These are phyloP conservation scores for Nevesoporus exiguus DNA, from an alignment of 768 basidiomycete genomes.

Conservation along the genomic window DNA sequence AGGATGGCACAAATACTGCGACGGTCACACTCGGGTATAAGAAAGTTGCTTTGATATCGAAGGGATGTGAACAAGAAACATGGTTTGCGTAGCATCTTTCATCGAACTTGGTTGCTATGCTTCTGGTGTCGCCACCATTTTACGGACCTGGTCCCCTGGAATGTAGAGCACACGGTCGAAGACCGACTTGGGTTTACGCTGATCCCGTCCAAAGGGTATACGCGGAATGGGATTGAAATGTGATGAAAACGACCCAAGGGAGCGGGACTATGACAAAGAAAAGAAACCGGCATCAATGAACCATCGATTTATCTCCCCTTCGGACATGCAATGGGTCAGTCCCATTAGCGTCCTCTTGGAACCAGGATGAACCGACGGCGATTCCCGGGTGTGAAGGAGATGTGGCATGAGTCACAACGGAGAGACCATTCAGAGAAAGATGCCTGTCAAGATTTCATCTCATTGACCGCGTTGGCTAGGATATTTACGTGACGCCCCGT, in stretches of 20 bases:
- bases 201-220: conserved; percentile 1
- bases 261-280: background rate
- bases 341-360: background rate
- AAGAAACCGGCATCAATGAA: background rate
- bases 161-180: conserved; percentile 1
- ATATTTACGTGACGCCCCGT: conserved; percentile 1
- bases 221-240: background rate
- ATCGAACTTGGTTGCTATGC: background rate
- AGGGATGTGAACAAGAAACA: background rate
- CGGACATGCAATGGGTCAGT: background rate
- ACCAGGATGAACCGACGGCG: background rate
- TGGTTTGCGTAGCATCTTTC: background rate
- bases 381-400: background rate
- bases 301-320: background rate
- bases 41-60: background rate
- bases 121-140: background rate
- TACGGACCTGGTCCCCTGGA: background rate
- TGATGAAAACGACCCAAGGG: background rate
- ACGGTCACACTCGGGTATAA: background rate
- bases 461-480: background rate
- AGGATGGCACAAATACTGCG: background rate
- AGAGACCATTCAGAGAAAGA: background rate
- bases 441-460: background rate
- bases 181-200: background rate
- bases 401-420: background rate